Conservation (phyloP, 2,329 filamentous ascomycete species). For the Trichoderma harzianum region DNA sequence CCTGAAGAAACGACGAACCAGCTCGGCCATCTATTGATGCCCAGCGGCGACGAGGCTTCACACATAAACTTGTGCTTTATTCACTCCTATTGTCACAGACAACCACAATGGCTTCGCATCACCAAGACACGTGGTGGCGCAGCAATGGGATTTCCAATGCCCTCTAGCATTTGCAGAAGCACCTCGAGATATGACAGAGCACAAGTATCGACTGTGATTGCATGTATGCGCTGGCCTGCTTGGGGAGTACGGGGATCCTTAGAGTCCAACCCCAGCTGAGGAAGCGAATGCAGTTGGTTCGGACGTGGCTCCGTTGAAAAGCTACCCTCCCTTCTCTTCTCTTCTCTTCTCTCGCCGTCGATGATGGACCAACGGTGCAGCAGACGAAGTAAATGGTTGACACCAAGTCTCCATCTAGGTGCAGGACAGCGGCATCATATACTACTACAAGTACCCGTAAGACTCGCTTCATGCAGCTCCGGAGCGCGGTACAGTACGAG, state of each 20-base stretch:
- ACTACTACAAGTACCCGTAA: neutral
- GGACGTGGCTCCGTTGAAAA: neutral
- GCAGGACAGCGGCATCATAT: constrained; percentile 16
- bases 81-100: neutral
- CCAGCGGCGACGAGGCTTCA: neutral
- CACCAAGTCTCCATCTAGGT: constrained; percentile 11
- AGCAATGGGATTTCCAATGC: neutral
- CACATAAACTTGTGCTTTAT: neutral
- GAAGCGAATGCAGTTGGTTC: neutral
- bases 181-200: neutral
- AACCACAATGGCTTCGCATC: neutral
- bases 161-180: neutral
- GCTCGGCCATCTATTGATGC: neutral
- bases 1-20: neutral
- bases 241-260: neutral
- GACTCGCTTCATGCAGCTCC: constrained; percentile 4
- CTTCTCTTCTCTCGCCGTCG: constrained; percentile 11
- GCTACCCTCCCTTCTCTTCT: constrained; percentile 7
- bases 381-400: neutral
- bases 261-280: neutral
- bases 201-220: neutral
- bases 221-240: constrained; percentile 11
- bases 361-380: neutral
- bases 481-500: neutral
- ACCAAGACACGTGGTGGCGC: constrained; percentile 11